A percentile compares a stretch with the other conserved stretches of the same genome.
These are phyloP conservation scores for Citrus australasica DNA, from an alignment of 345 rosid species.

Conservation along the genomic window DNA sequence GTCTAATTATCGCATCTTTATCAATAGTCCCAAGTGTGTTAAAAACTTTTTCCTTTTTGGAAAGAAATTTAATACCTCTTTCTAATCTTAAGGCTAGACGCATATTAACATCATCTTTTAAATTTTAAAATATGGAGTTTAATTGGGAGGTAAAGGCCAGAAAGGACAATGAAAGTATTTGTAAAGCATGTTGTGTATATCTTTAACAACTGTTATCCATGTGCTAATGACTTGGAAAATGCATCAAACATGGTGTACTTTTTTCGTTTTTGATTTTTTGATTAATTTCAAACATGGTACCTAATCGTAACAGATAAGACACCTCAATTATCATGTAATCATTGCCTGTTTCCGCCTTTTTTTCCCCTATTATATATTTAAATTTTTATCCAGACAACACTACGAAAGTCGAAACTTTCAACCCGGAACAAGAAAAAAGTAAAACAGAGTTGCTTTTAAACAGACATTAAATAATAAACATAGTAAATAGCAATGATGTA, in stretches of 20 bases:
- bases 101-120: too few species aligned
- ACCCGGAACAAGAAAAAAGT: background rate
- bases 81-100: too few species aligned
- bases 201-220: background rate
- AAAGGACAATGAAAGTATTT: background rate
- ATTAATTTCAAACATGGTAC: too few species aligned
- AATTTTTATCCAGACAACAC: background rate
- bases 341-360: background rate
- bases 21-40: too few species aligned
- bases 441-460: background rate
- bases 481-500: too few species aligned
- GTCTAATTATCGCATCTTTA: too few species aligned
- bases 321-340: background rate
- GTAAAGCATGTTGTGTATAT: background rate
- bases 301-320: background rate
- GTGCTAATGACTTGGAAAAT: background rate
- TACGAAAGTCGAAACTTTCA: background rate
- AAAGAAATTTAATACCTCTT: too few species aligned
- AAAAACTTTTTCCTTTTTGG: too few species aligned
- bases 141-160: background rate
- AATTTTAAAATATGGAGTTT: background rate
- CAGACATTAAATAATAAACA: background rate
- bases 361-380: background rate
- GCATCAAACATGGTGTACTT: background rate
- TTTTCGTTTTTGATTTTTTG: too few species aligned